Conservation (phyloP, 345 rosid genomes). For the Hypericum perforatum region DNA sequence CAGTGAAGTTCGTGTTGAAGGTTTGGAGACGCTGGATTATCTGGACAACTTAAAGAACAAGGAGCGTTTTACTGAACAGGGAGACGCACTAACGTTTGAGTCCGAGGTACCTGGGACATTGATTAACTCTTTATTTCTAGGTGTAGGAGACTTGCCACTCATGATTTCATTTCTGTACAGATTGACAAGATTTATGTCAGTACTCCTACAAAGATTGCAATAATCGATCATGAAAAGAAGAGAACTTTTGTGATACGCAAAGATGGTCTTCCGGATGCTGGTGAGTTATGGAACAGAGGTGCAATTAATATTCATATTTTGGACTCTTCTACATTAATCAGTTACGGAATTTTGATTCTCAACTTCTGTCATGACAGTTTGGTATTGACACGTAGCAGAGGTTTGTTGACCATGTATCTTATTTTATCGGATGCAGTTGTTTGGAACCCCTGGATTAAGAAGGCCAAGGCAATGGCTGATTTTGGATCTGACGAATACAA, state of each 20-base stretch:
- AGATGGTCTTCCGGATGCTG: slow-evolving; percentile 96
- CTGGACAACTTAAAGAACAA: slow-evolving; percentile 78
- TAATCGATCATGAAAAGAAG: slow-evolving; percentile 90
- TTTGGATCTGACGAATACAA: slow-evolving; percentile 4
- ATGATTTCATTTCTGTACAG: not conserved
- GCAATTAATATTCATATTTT: too few species aligned
- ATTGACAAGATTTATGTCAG: not conserved
- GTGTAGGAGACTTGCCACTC: not conserved
- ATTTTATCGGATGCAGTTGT: slow-evolving; percentile 10
- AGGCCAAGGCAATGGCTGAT: slow-evolving; percentile 18
- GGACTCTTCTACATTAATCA: too few species aligned
- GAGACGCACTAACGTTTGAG: slow-evolving; percentile 91
- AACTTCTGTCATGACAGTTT: too few species aligned
- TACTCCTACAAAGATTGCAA: slow-evolving; percentile 58
- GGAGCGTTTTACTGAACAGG: slow-evolving; percentile 83
- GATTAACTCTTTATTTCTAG: slow-evolving; percentile 4
- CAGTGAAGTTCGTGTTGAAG: slow-evolving; percentile 97
- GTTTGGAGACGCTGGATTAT: slow-evolving; percentile 83
- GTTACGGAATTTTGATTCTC: too few species aligned
- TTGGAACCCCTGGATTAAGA: slow-evolving; percentile 25
- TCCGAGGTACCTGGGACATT: slow-evolving; percentile 39
- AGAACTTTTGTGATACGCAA: slow-evolving; percentile 86
- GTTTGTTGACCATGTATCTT: not conserved
- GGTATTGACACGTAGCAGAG: too few species aligned
- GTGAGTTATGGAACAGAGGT: slow-evolving; percentile 43